Evolutionary conservation across 2,329 filamentous ascomycete genomes (phyloP), one percentile per base, ranked within the genome.

Genomic region (Teratosphaeria nubilosa): DNA sequence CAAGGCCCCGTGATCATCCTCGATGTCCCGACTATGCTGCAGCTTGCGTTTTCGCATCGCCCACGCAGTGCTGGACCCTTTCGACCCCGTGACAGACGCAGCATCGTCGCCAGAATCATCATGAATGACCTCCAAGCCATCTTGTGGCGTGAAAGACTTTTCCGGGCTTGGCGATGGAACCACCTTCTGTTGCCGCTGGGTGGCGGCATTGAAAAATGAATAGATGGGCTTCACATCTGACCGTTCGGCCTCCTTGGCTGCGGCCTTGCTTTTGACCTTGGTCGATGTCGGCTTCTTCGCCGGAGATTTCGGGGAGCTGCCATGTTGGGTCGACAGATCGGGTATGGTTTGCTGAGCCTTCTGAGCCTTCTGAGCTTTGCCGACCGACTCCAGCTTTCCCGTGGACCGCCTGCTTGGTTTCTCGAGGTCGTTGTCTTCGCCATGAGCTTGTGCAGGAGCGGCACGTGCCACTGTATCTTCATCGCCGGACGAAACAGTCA

Each of bases 141-240:
- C 59, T 14, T n/a, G 14, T 13, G 62, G 59, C 5, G 57, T 50
- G 25, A 72, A 67, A 41, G 74, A 69, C 56, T 74, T 76, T 57
- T 74, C 72, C 5, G 73, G 71, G 58, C 72, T 77, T 24, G 72
- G 66, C 11, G 71, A 70, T 16, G 70, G 68, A 59, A 75, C 73
- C 6, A 69, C 66, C 9, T 55, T 51, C 53, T 70, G 68, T 60
- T 75, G 74, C 32, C 72, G 62, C 57, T 74, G 75, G n/a, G 75
- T 72, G 7, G 71, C 70, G 55, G 70, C 70, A 65, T 73, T 76
- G 69, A 80, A 79, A 69, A 79, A 80, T 16, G 77, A 78, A 37
- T 73, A 76, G 54, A 78, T 77, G 10, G 76, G 71, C 63, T 75
- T 77, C 27, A 54, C 62, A 61, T 70, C 69, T 41, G 71, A 60